phyloP scores from a whole-genome alignment of 805 yeast genomes.

The Grigorovia transvaalensis region DNA sequence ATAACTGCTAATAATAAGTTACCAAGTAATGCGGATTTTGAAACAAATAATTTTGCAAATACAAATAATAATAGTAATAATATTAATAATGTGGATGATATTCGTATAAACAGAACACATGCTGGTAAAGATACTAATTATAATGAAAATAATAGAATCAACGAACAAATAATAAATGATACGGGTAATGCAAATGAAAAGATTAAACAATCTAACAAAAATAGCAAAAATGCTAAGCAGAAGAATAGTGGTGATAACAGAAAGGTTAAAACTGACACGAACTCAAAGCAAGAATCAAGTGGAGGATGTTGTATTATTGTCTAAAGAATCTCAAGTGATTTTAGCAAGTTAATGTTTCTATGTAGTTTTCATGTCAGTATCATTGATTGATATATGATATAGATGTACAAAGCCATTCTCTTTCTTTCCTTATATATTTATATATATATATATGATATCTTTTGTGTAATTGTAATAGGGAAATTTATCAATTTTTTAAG shows the following conservation, averaged over 20 bases:
- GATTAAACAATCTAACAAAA: neutral
- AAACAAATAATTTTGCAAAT: neutral
- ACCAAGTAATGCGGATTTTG: neutral
- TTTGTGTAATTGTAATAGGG: too few relatives aligned
- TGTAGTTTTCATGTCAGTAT: neutral
- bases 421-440: too few relatives aligned
- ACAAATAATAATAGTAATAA: neutral
- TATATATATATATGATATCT: too few relatives aligned
- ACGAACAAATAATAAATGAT: neutral
- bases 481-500: too few relatives aligned
- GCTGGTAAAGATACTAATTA: neutral
- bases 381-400: too few relatives aligned
- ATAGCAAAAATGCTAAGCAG: neutral
- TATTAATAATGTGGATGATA: neutral
- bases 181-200: neutral
- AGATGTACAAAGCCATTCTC: too few relatives aligned
- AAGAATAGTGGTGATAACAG: neutral
- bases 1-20: neutral
- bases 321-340: slow-evolving; percentile 5
- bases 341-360: neutral
- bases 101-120: neutral
- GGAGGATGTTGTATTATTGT: slow-evolving; percentile 28
- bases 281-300: slow-evolving; percentile 9
- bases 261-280: neutral
- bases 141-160: neutral